Base-by-base conservation (phyloP, 1,284 basidiomycete genomes). In the Fomitopsis pinicola region DNA sequence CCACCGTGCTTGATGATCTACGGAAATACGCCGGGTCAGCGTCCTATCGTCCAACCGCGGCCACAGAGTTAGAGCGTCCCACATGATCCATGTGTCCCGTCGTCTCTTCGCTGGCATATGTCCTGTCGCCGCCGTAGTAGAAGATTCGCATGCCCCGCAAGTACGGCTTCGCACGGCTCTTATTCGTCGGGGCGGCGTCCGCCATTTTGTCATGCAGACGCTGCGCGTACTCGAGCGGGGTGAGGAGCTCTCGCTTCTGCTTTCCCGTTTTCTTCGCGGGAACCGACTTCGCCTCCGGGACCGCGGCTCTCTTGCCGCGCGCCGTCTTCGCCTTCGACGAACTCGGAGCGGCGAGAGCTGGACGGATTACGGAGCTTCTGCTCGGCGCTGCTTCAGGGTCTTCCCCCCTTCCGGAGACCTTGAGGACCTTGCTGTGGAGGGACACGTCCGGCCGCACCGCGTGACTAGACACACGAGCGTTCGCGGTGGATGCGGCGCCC, bases 1-100 rank as follows among this genome's bases (percentile, higher is more conserved):
- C 82, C 88, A 17, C 88, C 88, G 63, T 82, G 73, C 64, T 76
- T 77, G 45, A 84, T 73, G 40, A 90, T 82, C 88, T 90, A n/a
- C 53, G 36, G 38, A 8, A 28, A 12, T n/a, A 59, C 30, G 35
- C 48, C n/a, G 45, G 26, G 48, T 50, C 12, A 50, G 28, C 15
- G 3, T 17, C 22, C 48, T 1, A 22, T 33, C 9, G 28, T 30
- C 28, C 28, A 15, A 8, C 12, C 26, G 26, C 48, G 28, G 26
- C 12, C 38, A 17, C 48, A 50, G 28, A 17, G 22, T 22, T 22
- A 2, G 8, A 33, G 28, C 26, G 6, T 14, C 48, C n/a, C 71
- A 89, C 88, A 40, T 82, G 72, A n/a, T 82, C 77, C 85, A 90
- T 88, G 62, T 79, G 78, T 10, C 75, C 76, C 42, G 78, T 77